Percentiles rank a stretch among this genome's conserved stretches.
These are phyloP conservation scores for Coprinellus micaceus DNA, from an alignment of 768 basidiomycete species.

Conservation along the genomic window DNA sequence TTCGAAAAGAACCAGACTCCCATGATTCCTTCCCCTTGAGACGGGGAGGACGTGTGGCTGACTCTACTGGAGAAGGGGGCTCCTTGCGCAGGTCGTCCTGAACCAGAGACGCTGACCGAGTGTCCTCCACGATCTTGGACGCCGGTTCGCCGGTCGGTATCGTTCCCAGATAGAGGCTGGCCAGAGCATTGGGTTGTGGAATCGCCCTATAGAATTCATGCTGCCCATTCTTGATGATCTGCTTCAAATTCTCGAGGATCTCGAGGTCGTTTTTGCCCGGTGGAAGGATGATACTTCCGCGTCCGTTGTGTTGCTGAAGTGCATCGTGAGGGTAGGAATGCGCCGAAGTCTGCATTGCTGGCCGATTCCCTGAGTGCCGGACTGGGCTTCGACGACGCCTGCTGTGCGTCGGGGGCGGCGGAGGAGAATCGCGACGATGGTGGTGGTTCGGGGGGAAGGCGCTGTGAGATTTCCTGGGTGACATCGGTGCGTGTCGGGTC, in stretches of 20 bases:
- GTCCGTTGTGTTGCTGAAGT: not conserved
- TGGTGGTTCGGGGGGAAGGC: not conserved
- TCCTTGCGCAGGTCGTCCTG: not conserved
- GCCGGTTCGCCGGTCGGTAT: slow-evolving; percentile 11
- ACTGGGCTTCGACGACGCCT: too few species aligned
- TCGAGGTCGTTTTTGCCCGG: slow-evolving; percentile 68
- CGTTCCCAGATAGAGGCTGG: slow-evolving; percentile 61
- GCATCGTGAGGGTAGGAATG: not conserved
- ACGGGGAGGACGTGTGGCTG: slow-evolving; percentile 10
- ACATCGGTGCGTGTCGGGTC: not conserved
- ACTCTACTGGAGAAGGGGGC: slow-evolving; percentile 7
- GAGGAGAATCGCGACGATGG: not conserved
- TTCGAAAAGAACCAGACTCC: not conserved
- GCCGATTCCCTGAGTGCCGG: not conserved
- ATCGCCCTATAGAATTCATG: slow-evolving; percentile 67
- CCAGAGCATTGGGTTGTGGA: slow-evolving; percentile 63
- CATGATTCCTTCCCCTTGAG: slow-evolving; percentile 10
- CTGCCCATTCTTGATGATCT: slow-evolving; percentile 65
- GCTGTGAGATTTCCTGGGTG: too few species aligned
- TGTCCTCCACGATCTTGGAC: too few species aligned
- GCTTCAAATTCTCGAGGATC: slow-evolving; percentile 70
- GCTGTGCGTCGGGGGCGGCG: not conserved
- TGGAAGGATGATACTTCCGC: slow-evolving; percentile 27
- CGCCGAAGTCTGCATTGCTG: not conserved
- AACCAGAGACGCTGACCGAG: not conserved